Conservation (phyloP, 345 rosid species). For the Sisymbrium irio region DNA sequence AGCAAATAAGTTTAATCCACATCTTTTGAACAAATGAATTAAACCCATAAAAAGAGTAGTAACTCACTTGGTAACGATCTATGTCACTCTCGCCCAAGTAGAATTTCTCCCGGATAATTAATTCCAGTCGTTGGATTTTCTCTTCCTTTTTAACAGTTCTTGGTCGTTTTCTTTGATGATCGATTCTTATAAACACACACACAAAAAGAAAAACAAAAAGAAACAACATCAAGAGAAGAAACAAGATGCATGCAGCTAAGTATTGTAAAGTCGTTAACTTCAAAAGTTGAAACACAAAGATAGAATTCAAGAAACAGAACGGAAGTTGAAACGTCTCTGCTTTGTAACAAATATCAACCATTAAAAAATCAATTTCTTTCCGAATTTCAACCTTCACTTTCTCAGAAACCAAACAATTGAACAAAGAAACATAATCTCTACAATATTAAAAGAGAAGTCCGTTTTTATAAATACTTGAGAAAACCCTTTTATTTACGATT, state of each 20-base stretch:
- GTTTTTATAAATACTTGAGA: no score
- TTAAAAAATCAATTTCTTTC: neutral
- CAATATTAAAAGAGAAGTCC: no score
- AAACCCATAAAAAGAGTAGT: neutral
- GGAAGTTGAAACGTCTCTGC: neutral
- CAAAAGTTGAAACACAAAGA: neutral
- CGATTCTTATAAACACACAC: slow-evolving; percentile 22
- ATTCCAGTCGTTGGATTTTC: slow-evolving; percentile 32
- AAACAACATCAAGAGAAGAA: neutral
- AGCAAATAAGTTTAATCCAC: neutral
- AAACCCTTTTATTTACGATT: no score
- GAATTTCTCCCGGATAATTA: slow-evolving; percentile 32
- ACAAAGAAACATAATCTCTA: neutral
- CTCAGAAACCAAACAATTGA: neutral
- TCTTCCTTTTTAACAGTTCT: slow-evolving; percentile 32
- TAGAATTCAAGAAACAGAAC: slow-evolving; percentile 10
- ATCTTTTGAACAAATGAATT: neutral
- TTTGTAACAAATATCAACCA: neutral
- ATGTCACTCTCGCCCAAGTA: slow-evolving; percentile 22
- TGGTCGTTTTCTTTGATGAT: slow-evolving; percentile 29
- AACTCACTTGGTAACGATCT: slow-evolving; percentile 24
- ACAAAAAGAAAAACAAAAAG: neutral
- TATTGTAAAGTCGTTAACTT: neutral
- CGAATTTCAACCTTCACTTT: neutral
- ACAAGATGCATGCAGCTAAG: neutral